Conservation (phyloP, 805 yeast genomes). For the Spathaspora girioi region DNA sequence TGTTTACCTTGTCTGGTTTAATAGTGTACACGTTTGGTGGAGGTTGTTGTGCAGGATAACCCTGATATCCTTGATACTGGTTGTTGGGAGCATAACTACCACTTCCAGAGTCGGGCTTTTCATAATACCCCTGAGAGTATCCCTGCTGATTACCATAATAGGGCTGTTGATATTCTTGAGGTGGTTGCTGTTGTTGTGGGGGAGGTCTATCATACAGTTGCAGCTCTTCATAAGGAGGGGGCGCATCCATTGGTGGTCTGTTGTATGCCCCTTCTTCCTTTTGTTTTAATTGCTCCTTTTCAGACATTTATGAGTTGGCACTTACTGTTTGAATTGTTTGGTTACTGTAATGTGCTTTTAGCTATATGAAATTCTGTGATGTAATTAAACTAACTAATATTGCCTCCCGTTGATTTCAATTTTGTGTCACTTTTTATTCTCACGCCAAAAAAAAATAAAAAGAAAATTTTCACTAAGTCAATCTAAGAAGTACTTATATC, state of each 20-base stretch:
- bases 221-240: slow-evolving; percentile 7
- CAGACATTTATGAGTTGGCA: slow-evolving; percentile 2
- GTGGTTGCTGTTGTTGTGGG: slow-evolving; percentile 1
- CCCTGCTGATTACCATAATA: slow-evolving; percentile 2
- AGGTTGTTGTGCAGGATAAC: not conserved
- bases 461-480: not conserved
- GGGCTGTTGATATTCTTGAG: slow-evolving; percentile 1
- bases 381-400: not conserved
- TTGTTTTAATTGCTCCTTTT: slow-evolving; percentile 5
- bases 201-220: not conserved
- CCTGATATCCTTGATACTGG: slow-evolving; percentile 2
- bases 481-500: not conserved
- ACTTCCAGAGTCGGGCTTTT: not conserved
- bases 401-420: not conserved
- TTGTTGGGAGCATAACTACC: slow-evolving; percentile 2
- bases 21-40: slow-evolving; percentile 10
- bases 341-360: not conserved
- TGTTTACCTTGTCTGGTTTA: slow-evolving; percentile 31
- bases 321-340: not conserved
- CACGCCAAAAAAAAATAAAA: not conserved
- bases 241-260: slow-evolving; percentile 5
- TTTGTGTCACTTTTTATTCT: not conserved
- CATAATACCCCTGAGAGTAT: not conserved
- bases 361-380: not conserved
- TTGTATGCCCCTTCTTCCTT: slow-evolving; percentile 5